Base-by-base conservation (phyloP, 345 rosid species). In the Iberis pinnata region DNA sequence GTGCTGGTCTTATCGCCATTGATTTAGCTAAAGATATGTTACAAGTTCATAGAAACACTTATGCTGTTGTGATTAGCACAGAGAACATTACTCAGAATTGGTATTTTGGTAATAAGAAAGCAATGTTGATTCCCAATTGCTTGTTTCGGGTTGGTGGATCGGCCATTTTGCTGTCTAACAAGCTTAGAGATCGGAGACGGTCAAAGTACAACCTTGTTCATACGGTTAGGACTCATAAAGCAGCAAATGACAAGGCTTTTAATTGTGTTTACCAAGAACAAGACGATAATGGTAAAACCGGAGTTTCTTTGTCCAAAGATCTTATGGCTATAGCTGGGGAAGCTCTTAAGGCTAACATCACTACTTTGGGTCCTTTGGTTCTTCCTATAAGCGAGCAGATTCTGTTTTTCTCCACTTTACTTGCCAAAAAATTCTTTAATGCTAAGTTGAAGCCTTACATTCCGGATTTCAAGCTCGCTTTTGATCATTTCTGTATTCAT, bases 401-500 rank as follows among this genome's bases (percentile, higher is more conserved):
- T 47, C 52, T 89, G 68, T 89, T 89, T 74, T 89, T 89, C 39
- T 47, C 60, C 10, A 89, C 93, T 22, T 49, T 86, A 61, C 81
- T 86, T 48, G 67, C 78, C 2, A 83, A 82, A 75, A 86, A 61
- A 51, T 12, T 81, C 60, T 79, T 79, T 50, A 79, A 81, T 16
- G 72, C 77, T 0, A 83, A 73, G 70, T 11, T 78, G 63, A 89
- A 83, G 75, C 92, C 97, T 3, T 89, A 89, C 36, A 89, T 85
- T 24, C 97, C 95, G 0, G 95, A 89, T 70, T 89, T 89, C 66
- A 89, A 89, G 75, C 97, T 89, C 2, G 97, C 95, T 0, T 89
- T 89, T 18, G 80, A 89, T 9, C 93, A 85, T 65, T 89, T 83
- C 76, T 87, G 96, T 63, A 83, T 86, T 37, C 95, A 86, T 13